phyloP scores from a whole-genome alignment of 106 monocot genomes.

The Gastrodia elata region DNA sequence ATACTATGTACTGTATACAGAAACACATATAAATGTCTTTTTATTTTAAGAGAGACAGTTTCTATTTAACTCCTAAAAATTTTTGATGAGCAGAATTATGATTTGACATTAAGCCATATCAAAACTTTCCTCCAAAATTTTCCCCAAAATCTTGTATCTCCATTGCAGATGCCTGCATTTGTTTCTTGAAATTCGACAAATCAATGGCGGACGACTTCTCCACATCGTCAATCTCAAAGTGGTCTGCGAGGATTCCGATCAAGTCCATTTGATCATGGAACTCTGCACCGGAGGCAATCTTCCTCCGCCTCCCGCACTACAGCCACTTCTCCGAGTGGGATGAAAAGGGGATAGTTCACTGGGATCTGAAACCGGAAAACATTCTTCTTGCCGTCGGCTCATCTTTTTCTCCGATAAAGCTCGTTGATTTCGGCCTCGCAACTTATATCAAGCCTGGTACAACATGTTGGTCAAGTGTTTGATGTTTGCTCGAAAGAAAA shows the following conservation, averaged over 20 bases:
- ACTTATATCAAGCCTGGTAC: conserved; percentile 86
- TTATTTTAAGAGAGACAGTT: too few species aligned
- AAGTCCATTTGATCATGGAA: conserved; percentile 87
- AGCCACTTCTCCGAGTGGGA: conserved; percentile 64
- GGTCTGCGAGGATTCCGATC: conserved; percentile 71
- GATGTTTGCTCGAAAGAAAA: background rate
- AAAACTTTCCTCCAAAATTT: too few species aligned
- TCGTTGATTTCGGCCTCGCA: conserved; percentile 89
- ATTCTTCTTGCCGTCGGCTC: conserved; percentile 63
- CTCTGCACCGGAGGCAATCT: conserved; percentile 88
- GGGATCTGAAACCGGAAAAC: conserved; percentile 96
- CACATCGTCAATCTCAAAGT: conserved; percentile 79
- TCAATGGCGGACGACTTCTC: too few species aligned
- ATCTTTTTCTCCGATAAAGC: conserved; percentile 67
- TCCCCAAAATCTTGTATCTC: too few species aligned
- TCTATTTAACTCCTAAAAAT: too few species aligned
- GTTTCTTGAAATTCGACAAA: too few species aligned
- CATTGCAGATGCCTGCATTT: too few species aligned
- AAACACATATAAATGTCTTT: too few species aligned
- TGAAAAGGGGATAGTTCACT: conserved; percentile 76
- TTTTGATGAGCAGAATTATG: too few species aligned
- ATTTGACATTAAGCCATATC: too few species aligned
- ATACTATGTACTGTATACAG: too few species aligned
- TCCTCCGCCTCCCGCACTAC: conserved; percentile 53
- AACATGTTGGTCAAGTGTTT: too few species aligned